phyloP scores from a whole-genome alignment of 805 yeast species.

The Pachysolen tannophilus region DNA sequence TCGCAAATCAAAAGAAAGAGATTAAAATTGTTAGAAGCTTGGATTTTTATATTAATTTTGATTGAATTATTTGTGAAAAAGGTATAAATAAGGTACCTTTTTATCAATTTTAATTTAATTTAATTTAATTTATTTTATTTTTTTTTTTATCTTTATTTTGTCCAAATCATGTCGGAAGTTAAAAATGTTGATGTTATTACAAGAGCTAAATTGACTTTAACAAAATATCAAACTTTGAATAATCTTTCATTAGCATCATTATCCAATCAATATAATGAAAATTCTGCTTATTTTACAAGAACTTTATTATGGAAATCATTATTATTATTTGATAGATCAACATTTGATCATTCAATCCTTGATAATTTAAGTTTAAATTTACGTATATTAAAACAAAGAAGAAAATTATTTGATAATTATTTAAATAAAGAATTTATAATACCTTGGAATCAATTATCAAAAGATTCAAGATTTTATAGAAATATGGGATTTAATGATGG shows the following conservation, averaged over 20 bases:
- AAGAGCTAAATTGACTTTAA: constrained; percentile 6
- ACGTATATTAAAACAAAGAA: constrained; percentile 12
- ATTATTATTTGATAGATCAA: constrained; percentile 7
- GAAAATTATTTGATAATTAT: constrained; percentile 11
- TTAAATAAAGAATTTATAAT: constrained; percentile 18
- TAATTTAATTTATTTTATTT: too few species aligned
- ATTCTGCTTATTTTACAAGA: constrained; percentile 15
- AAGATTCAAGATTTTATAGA: constrained; percentile 16
- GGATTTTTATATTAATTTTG: too few species aligned
- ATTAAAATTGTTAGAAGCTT: too few species aligned
- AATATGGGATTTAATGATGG: constrained; percentile 10
- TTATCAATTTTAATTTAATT: too few species aligned
- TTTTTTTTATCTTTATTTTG: too few species aligned
- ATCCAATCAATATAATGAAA: constrained; percentile 10
- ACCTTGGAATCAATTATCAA: constrained; percentile 26
- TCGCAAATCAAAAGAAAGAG: too few species aligned
- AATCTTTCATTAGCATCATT: constrained; percentile 5
- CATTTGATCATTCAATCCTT: background rate
- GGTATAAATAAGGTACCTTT: too few species aligned
- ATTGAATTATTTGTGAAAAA: too few species aligned
- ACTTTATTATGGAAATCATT: constrained; percentile 17
- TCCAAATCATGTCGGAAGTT: too few species aligned
- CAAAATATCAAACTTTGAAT: constrained; percentile 4
- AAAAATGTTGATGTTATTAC: constrained; percentile 7
- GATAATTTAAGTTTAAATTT: constrained; percentile 7